phyloP scores from a whole-genome alignment of 805 yeast species.

The Candida verbasci region DNA sequence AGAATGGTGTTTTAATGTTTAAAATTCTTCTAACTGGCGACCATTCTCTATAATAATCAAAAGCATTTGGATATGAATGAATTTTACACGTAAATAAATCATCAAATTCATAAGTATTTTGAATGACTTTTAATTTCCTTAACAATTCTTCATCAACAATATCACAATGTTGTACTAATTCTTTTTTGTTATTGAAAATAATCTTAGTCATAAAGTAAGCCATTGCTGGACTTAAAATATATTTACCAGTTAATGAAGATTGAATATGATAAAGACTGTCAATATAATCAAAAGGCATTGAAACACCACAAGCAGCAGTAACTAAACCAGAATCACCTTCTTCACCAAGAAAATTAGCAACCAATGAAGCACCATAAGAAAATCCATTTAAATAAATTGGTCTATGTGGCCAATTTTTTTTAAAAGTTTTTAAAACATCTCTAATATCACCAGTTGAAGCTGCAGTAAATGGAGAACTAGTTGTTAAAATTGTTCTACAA shows the following conservation, averaged over 20 bases:
- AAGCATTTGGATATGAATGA: conserved; percentile 60
- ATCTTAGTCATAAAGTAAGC: conserved; percentile 27
- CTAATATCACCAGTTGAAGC: conserved; percentile 68
- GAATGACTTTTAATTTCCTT: conserved; percentile 14
- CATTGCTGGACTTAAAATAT: conserved; percentile 31
- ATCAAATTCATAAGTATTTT: conserved; percentile 55
- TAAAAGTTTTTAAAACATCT: conserved; percentile 48
- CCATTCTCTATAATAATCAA: conserved; percentile 61
- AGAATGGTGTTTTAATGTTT: conserved; percentile 56
- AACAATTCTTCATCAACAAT: conserved; percentile 22
- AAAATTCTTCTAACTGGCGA: conserved; percentile 52
- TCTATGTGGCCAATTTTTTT: conserved; percentile 49
- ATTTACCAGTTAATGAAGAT: conserved; percentile 28
- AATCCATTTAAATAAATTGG: conserved; percentile 71
- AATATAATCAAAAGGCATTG: conserved; percentile 75
- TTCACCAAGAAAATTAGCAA: conserved; percentile 70
- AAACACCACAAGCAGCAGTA: conserved; percentile 48
- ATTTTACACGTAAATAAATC: conserved; percentile 57
- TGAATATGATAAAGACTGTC: conserved; percentile 44
- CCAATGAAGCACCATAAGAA: conserved; percentile 70
- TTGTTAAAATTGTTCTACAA: conserved; percentile 61
- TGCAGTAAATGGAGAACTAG: conserved; percentile 68
- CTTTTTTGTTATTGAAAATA: conserved; percentile 30
- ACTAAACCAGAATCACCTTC: conserved; percentile 40
- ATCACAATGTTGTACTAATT: conserved; percentile 21